Conservation (phyloP, 352 stramenopile genomes). For the Phytophthora fragariae region DNA sequence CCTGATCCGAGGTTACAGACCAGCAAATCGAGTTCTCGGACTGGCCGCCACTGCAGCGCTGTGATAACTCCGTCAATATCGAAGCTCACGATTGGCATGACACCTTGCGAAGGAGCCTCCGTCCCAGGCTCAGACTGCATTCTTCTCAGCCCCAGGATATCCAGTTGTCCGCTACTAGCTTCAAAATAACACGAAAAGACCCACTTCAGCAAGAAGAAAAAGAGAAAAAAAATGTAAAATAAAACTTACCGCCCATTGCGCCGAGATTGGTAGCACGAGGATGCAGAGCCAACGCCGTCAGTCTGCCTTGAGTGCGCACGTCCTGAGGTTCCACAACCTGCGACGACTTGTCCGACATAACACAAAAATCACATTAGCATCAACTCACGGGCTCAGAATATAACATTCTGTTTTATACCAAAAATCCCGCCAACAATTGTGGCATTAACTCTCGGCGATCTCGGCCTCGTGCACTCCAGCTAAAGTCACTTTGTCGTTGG, state of each 20-base stretch:
- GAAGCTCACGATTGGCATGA: slow-evolving; percentile 22
- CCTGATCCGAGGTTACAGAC: slow-evolving; percentile 31
- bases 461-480: slow-evolving; percentile 38
- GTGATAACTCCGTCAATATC: slow-evolving; percentile 28
- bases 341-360: slow-evolving; percentile 25
- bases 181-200: slow-evolving; percentile 7
- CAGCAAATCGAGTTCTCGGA: slow-evolving; percentile 37
- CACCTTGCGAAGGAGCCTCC: slow-evolving; percentile 9
- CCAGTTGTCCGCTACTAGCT: slow-evolving; percentile 36
- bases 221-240: not conserved
- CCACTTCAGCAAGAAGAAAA: not conserved
- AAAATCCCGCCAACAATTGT: slow-evolving; percentile 31
- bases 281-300: slow-evolving; percentile 50
- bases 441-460: slow-evolving; percentile 39
- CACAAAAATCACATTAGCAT: not conserved
- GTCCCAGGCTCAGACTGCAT: not conserved
- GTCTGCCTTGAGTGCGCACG: slow-evolving; percentile 17
- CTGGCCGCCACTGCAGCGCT: slow-evolving; percentile 45
- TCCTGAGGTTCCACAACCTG: slow-evolving; percentile 40
- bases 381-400: not conserved
- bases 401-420: slow-evolving; percentile 31
- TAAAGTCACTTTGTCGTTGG: slow-evolving; percentile 44
- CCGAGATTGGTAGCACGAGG: slow-evolving; percentile 33
- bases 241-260: slow-evolving; percentile 46
- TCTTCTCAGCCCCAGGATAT: slow-evolving; percentile 29